Conservation (phyloP, 192 early-diverging fungal genomes). For the Gamsiella multidivaricata region DNA sequence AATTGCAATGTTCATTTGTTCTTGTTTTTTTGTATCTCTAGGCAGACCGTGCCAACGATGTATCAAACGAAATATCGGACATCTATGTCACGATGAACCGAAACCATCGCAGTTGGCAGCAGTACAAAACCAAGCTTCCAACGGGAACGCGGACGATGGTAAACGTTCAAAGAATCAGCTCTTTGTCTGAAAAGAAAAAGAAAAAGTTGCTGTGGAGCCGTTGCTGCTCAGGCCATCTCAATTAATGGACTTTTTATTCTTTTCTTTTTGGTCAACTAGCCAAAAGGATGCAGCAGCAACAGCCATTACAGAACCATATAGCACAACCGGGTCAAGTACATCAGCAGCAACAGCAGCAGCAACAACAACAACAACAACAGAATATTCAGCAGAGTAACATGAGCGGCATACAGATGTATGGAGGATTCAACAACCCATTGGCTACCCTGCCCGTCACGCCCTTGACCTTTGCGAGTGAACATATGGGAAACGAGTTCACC, state of each 20-base stretch:
- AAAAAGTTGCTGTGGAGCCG: background rate
- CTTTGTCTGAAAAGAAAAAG: background rate
- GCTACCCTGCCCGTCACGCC: conserved; percentile 57
- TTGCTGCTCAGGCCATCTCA: too few relatives aligned
- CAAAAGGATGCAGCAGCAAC: conserved; percentile 1
- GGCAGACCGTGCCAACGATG: conserved; percentile 94
- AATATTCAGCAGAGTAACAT: conserved; percentile 7
- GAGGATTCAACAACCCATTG: conserved; percentile 31
- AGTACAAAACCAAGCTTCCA: conserved; percentile 14
- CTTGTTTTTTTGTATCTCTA: background rate
- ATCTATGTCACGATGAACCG: conserved; percentile 91
- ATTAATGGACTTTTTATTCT: background rate
- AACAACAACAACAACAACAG: conserved; percentile 23
- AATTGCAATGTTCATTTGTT: background rate
- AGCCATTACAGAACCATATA: background rate
- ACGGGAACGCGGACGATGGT: background rate
- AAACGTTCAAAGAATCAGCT: background rate
- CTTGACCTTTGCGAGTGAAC: conserved; percentile 78
- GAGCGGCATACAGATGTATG: conserved; percentile 19
- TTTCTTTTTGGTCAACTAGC: background rate
- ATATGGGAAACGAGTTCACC: conserved; percentile 85
- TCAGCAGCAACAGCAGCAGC: conserved; percentile 19
- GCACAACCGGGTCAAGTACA: background rate
- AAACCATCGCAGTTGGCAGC: conserved; percentile 57
- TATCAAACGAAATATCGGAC: conserved; percentile 92